A percentile compares a stretch with the other conserved stretches of the same genome.
Conservation (phyloP, 768 basidiomycete species). For the Xerocomus spinulosus region DNA sequence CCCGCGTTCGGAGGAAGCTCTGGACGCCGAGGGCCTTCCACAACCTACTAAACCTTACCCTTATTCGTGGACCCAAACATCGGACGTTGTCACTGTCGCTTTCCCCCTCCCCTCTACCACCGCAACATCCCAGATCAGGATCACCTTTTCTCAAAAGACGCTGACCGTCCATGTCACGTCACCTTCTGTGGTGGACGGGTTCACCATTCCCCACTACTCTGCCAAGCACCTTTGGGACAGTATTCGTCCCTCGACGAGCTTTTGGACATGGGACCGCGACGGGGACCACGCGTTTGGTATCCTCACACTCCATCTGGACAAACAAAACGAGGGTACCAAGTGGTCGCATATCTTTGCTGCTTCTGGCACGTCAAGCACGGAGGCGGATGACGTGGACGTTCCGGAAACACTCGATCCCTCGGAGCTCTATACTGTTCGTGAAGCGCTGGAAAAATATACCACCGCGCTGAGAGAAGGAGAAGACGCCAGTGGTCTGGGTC, state of each 20-base stretch:
- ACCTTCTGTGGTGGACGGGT: slow-evolving; percentile 24
- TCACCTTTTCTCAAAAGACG: slow-evolving; percentile 59
- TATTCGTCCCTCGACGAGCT: slow-evolving; percentile 72
- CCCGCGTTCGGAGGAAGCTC: slow-evolving; percentile 55
- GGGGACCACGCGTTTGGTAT: slow-evolving; percentile 63
- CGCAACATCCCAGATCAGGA: slow-evolving; percentile 57
- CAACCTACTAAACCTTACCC: slow-evolving; percentile 57
- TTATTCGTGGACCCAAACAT: slow-evolving; percentile 90
- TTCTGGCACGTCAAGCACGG: slow-evolving; percentile 31
- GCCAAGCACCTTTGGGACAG: slow-evolving; percentile 71
- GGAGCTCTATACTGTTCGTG: slow-evolving; percentile 72
- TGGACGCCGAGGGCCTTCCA: slow-evolving; percentile 36
- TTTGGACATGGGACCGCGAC: slow-evolving; percentile 90
- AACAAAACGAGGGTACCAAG: slow-evolving; percentile 72
- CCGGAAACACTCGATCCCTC: slow-evolving; percentile 86
- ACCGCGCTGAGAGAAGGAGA: slow-evolving; percentile 51
- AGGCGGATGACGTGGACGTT: slow-evolving; percentile 57
- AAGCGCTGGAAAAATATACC: slow-evolving; percentile 85
- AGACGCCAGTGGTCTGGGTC: slow-evolving; percentile 58
- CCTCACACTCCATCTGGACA: slow-evolving; percentile 83
- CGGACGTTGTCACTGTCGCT: slow-evolving; percentile 77
- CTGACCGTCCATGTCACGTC: slow-evolving; percentile 59
- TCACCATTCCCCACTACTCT: slow-evolving; percentile 54
- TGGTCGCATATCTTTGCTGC: slow-evolving; percentile 85
- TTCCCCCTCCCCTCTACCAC: slow-evolving; percentile 78